phyloP scores from a whole-genome alignment of 2,329 filamentous ascomycete genomes.

The Aspergillus aculeatinus region DNA sequence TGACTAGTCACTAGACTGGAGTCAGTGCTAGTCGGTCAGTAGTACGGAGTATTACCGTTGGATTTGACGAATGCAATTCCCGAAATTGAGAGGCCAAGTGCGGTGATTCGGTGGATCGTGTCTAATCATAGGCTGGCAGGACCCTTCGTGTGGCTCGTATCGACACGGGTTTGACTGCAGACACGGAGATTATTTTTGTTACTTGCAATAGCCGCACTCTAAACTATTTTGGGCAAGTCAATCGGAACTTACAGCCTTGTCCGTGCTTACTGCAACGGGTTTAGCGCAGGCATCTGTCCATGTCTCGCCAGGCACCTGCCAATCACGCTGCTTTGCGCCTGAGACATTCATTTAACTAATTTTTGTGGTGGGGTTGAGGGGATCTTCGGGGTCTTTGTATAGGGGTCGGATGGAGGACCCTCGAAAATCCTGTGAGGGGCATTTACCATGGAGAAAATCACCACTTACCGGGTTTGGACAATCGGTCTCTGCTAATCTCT shows the following conservation, averaged over 20 bases:
- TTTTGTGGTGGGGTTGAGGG: neutral
- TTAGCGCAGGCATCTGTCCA: neutral
- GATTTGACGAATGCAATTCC: too few relatives aligned
- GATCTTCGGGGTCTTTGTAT: too few relatives aligned
- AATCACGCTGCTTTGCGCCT: neutral
- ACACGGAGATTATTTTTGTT: neutral
- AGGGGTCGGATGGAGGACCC: too few relatives aligned
- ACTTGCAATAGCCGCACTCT: neutral
- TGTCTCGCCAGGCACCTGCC: neutral
- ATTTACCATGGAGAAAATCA: too few relatives aligned
- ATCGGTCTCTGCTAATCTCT: too few relatives aligned
- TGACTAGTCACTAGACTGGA: neutral
- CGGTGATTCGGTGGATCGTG: too few relatives aligned
- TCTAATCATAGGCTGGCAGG: too few relatives aligned
- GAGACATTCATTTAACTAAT: neutral
- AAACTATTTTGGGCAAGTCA: neutral
- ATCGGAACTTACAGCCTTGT: neutral
- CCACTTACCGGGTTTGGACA: too few relatives aligned
- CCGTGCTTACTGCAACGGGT: neutral
- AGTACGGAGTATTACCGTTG: too few relatives aligned
- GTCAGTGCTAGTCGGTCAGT: too few relatives aligned
- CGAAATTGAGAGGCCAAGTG: too few relatives aligned
- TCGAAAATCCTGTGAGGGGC: too few relatives aligned
- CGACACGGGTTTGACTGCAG: neutral
- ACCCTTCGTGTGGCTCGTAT: neutral